A percentile compares a stretch with the other conserved stretches of the same genome.
These are phyloP conservation scores for Pyrenophora teres DNA, from an alignment of 2,329 filamentous ascomycete genomes.

Conservation along the genomic window DNA sequence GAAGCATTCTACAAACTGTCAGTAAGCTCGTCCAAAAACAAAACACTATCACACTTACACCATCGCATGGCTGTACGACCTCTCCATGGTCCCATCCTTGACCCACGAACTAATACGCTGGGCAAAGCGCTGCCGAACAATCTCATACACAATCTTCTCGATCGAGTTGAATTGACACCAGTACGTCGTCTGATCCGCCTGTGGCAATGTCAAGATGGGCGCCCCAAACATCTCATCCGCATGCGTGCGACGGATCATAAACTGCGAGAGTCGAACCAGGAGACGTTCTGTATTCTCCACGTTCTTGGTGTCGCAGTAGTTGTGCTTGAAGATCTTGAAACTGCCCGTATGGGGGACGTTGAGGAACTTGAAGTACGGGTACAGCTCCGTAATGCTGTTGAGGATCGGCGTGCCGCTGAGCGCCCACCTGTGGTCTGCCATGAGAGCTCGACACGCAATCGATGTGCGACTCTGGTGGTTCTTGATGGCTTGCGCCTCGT, in stretches of 20 bases:
- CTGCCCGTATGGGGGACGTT: constrained; percentile 48
- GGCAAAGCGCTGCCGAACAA: constrained; percentile 54
- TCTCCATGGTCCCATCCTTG: constrained; percentile 28
- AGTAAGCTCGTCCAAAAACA: neutral
- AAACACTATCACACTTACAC: constrained; percentile 25
- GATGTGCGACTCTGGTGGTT: constrained; percentile 52
- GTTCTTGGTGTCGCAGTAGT: constrained; percentile 47
- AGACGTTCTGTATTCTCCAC: constrained; percentile 44
- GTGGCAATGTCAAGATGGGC: constrained; percentile 60
- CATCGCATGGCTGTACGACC: constrained; percentile 49
- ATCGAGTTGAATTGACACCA: constrained; percentile 57
- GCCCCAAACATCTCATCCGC: constrained; percentile 57
- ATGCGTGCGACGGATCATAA: constrained; percentile 63
- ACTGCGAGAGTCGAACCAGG: constrained; percentile 46
- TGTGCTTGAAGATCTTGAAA: constrained; percentile 51
- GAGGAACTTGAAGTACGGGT: constrained; percentile 53
- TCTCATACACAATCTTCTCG: constrained; percentile 60
- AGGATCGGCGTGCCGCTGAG: constrained; percentile 52
- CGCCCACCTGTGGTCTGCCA: constrained; percentile 49
- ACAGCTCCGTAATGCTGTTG: constrained; percentile 39
- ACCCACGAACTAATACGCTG: constrained; percentile 48
- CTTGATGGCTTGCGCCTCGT: constrained; percentile 63
- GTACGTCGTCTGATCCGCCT: constrained; percentile 51
- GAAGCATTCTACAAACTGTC: constrained; percentile 46
- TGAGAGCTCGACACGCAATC: constrained; percentile 52